These are phyloP conservation scores for Myriosclerotinia curreyana DNA, from an alignment of 2,329 filamentous ascomycete species.

Conservation along the genomic window DNA sequence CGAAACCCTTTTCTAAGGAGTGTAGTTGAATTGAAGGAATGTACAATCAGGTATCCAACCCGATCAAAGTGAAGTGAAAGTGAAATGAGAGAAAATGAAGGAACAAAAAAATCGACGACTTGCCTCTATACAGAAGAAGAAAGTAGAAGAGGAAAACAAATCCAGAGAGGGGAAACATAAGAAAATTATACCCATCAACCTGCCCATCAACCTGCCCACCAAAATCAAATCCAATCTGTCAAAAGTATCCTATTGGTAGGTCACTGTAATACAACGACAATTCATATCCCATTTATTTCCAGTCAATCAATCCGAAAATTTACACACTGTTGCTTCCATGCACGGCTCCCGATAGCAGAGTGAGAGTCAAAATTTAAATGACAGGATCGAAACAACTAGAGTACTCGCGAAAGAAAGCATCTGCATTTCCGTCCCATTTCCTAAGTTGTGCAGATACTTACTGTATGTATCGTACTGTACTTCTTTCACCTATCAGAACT, in stretches of 20 bases:
- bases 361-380: not conserved
- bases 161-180: not conserved
- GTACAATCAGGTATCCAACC: slow-evolving; percentile 21
- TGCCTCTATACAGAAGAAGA: not conserved
- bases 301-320: not conserved
- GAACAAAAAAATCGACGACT: slow-evolving; percentile 1
- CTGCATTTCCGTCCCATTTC: too few relatives aligned
- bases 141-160: not conserved
- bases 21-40: slow-evolving; percentile 9
- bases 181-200: not conserved
- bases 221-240: not conserved
- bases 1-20: not conserved
- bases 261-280: not conserved
- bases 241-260: not conserved
- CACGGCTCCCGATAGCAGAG: not conserved
- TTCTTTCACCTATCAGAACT: too few relatives aligned
- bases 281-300: not conserved
- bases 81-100: slow-evolving; percentile 3
- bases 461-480: not conserved
- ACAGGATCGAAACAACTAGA: not conserved
- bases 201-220: not conserved
- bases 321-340: not conserved
- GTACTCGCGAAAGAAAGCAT: too few relatives aligned
- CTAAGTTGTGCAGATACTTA: too few relatives aligned
- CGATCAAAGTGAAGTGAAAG: not conserved